Conservation (phyloP, 768 basidiomycete species). For the Pisolithus microcarpus region DNA sequence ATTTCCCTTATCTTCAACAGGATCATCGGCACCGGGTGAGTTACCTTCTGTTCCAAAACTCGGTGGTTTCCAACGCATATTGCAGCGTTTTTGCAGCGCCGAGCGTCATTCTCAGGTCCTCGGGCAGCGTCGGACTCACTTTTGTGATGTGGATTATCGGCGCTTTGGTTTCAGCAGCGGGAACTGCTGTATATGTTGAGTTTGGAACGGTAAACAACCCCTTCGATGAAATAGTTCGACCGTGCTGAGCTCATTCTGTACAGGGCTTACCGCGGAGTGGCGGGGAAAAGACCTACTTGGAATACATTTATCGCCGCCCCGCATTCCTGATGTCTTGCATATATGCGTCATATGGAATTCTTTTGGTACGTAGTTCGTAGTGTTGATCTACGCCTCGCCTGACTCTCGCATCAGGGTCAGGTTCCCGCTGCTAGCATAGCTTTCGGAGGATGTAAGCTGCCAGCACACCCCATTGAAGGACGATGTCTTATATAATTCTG, state of each 20-base stretch:
- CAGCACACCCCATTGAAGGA: neutral
- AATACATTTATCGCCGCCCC: constrained; percentile 60
- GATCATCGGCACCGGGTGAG: constrained; percentile 66
- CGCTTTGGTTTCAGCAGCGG: constrained; percentile 54
- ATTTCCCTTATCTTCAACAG: constrained; percentile 68
- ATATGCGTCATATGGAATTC: constrained; percentile 50
- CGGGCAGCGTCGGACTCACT: constrained; percentile 65
- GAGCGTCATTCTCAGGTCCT: constrained; percentile 55
- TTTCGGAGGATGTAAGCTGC: constrained; percentile 62
- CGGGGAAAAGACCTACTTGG: constrained; percentile 72
- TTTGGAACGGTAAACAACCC: constrained; percentile 52
- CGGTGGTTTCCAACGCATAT: constrained; percentile 2
- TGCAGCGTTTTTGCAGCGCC: constrained; percentile 65
- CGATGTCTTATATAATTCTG: neutral
- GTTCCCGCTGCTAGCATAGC: constrained; percentile 55
- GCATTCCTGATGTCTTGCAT: constrained; percentile 54
- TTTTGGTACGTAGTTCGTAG: constrained; percentile 38
- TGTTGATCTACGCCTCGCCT: neutral
- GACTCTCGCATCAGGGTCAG: constrained; percentile 38
- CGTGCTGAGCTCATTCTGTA: neutral
- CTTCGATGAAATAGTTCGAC: neutral
- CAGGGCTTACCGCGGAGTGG: constrained; percentile 66
- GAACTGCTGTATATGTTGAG: constrained; percentile 69
- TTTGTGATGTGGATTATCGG: constrained; percentile 68
- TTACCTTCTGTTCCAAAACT: neutral